Evolutionary conservation across 202 grass and related monocot species (phyloP), one percentile per base, ranked within the genome.

Genomic region (Bolboschoenoplectus hybrid): DNA sequence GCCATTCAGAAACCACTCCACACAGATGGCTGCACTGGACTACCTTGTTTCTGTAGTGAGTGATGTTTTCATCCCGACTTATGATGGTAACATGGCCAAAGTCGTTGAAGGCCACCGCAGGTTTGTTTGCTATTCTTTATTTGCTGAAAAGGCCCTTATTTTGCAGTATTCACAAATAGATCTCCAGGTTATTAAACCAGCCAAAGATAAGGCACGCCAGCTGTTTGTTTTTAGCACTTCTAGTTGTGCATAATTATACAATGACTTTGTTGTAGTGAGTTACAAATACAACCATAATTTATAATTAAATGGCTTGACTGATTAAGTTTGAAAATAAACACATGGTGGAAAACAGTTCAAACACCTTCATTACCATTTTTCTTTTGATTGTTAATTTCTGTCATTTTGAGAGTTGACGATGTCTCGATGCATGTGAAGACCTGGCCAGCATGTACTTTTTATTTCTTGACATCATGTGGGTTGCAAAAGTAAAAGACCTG

Each of bases 1-100:
- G 46, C 93, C 92, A 57, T 98, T 96, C 74, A 90, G 88, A 77
- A 98, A 98, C 85, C 92, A 92, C 82, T 98, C 97, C 43, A 96
- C 93, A 35, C 97, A 98, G 78, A 98, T 98, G 97, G 97, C 97
- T 38, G 97, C 97, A 78, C 63, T 98, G 61, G 97, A 98, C 80
- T 98, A 98, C 87, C 90, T 96, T 36, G 97, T 98, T 83, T 96
- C 97, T n/a, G 67, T 94, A 67, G 89, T 86, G 66, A 96, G 97
- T 0, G 88, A 94, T 77, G 91, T 94, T 92, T 98, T 98, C 80
- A 92, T 98, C 72, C 97, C 97, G 19, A 98, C 90, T 86, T 98
- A 96, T 85, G 97, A 98, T 83, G 97, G 93, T 9, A 98, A 98
- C 77, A 98, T 98, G 97, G 93, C 93, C 69, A 98, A 89, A 88